A percentile compares a stretch with the other conserved stretches of the same genome.
Conservation (phyloP, 441 rosid species). For the Euphorbia schlechtendalii region DNA sequence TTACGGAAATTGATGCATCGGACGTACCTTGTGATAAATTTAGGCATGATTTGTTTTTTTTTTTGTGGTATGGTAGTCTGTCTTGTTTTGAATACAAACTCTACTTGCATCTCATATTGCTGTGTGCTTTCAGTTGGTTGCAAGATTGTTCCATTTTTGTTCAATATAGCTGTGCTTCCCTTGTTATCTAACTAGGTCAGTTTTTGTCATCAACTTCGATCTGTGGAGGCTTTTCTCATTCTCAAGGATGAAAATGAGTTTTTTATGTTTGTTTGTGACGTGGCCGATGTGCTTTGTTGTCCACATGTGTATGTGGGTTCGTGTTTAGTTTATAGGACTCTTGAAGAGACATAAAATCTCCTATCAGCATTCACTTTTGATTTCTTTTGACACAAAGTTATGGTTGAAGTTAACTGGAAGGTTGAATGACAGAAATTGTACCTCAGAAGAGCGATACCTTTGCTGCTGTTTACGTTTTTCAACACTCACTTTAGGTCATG, state of each 20-base stretch:
- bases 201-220: not conserved
- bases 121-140: slow-evolving; percentile 10
- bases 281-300: not conserved
- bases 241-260: slow-evolving; percentile 3
- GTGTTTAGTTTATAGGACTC: no score
- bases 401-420: not conserved
- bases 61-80: slow-evolving; percentile 18
- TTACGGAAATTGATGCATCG: slow-evolving; percentile 26
- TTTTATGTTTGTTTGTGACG: not conserved
- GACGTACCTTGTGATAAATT: slow-evolving; percentile 25
- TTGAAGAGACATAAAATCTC: not conserved
- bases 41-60: slow-evolving; percentile 33
- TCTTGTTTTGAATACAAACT: slow-evolving; percentile 12
- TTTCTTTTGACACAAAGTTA: not conserved
- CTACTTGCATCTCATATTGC: not conserved
- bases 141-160: not conserved
- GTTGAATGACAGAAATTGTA: not conserved
- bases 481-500: not conserved
- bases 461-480: not conserved
- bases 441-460: not conserved
- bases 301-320: not conserved
- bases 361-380: no score
- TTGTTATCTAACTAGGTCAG: slow-evolving; percentile 5
- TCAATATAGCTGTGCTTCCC: slow-evolving; percentile 3
- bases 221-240: not conserved